Conservation (phyloP, 2,329 filamentous ascomycete species). For the Ceratocystis colombiana region DNA sequence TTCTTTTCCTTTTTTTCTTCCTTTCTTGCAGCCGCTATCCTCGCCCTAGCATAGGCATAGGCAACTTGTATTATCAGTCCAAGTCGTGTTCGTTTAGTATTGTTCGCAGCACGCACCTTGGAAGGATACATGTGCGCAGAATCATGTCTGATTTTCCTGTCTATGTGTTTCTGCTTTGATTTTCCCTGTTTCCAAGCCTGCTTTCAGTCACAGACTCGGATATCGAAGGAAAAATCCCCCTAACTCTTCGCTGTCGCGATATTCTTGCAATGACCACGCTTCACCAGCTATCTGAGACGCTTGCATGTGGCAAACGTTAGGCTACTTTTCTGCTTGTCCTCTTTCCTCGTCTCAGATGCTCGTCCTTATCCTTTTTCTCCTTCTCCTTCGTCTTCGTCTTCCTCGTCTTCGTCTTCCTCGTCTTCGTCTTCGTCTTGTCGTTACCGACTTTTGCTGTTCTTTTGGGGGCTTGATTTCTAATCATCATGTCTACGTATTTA, state of each 20-base stretch:
- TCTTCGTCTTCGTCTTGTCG: neutral
- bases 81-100: slow-evolving; percentile 2
- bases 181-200: neutral
- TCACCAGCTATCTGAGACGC: too few relatives aligned
- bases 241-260: too few relatives aligned
- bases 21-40: too few relatives aligned
- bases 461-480: neutral
- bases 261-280: too few relatives aligned
- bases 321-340: neutral
- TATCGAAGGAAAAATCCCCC: too few relatives aligned
- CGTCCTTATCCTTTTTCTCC: too few relatives aligned
- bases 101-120: neutral
- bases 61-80: too few relatives aligned
- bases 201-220: too few relatives aligned
- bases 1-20: neutral
- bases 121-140: too few relatives aligned
- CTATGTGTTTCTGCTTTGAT: neutral
- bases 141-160: neutral
- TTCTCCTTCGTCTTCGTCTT: too few relatives aligned
- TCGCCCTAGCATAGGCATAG: neutral
- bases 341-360: neutral
- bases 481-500: neutral
- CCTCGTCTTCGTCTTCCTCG: neutral
- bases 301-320: too few relatives aligned
- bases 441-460: neutral